A percentile compares a stretch with the other conserved stretches of the same genome.
Evolutionary conservation across 2,329 filamentous ascomycete genomes (phyloP).

Genomic region (Xylariaceae sp.): DNA sequence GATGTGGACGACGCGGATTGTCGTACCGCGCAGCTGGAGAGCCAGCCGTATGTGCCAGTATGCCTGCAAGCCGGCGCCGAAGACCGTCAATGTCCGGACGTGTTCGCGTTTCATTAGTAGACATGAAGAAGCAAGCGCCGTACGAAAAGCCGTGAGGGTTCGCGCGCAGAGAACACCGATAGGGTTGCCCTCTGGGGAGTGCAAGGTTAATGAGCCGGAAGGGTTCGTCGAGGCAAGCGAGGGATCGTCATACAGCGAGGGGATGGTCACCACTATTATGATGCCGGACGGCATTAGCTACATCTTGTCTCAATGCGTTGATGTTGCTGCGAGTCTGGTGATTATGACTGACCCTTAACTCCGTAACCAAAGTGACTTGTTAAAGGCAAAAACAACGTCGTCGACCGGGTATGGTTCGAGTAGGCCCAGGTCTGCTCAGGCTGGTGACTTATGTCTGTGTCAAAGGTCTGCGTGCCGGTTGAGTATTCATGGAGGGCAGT

Average conservation of each 20-base stretch:
- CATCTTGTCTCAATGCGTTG: background rate
- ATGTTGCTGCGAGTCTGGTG: background rate
- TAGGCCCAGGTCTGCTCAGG: conserved; percentile 50
- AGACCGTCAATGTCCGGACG: conserved; percentile 75
- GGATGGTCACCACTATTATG: conserved; percentile 57
- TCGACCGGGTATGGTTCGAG: conserved; percentile 47
- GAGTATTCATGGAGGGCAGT: conserved; percentile 59
- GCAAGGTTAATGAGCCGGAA: conserved; percentile 66
- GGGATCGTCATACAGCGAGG: conserved; percentile 38
- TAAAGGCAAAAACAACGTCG: conserved; percentile 72
- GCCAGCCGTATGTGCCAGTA: conserved; percentile 92
- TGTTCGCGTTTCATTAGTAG: conserved; percentile 61
- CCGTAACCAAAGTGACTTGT: conserved; percentile 60
- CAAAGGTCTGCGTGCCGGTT: conserved; percentile 45
- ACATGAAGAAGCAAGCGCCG: conserved; percentile 66
- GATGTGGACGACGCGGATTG: conserved; percentile 76
- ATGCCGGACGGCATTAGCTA: conserved; percentile 5
- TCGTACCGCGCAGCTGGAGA: conserved; percentile 64
- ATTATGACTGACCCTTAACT: conserved; percentile 54
- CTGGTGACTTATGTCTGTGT: conserved; percentile 48
- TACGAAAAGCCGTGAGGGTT: conserved; percentile 75
- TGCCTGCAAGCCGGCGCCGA: conserved; percentile 84
- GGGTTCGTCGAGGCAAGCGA: conserved; percentile 42
- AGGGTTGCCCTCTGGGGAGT: conserved; percentile 57
- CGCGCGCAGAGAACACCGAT: conserved; percentile 68